Evolutionary conservation across 164 flowering plant genomes (phyloP), one percentile per base, ranked within the genome.

Genomic region (Brasenia schreberi): DNA sequence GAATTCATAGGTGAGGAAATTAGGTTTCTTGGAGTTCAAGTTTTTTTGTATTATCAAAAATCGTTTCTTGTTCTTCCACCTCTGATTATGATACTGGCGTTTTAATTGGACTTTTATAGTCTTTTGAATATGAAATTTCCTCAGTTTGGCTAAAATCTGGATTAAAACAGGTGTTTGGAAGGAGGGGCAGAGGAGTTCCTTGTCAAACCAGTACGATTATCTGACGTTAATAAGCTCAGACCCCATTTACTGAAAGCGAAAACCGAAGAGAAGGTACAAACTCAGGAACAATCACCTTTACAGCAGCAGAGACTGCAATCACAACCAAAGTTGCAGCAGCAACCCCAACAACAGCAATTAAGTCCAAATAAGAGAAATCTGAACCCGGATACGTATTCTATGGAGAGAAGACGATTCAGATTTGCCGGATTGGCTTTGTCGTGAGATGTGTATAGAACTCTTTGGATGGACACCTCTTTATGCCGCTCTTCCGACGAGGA

Each of bases 161-260:
- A 70, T 61, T 62, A 43, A 53, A 44, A 65, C 86, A 91, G 96
- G 86, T 92, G 97, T 74, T 82, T 92, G 66, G 95, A 88, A 73
- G 97, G 84, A 77, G 97, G 95, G 39, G 97, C 97, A 66, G 88
- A 90, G 63, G 97, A 90, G 64, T 90, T 90, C 68, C 77, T 90
- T 72, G 75, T 87, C 66, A 90, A 88, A 75, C 95, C 95, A 71
- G 88, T 90, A 63, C 72, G 72, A 44, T 63, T 81, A 67, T 70
- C 91, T 19, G 92, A 90, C 76, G 76, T 90, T 71, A 81, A 77
- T 27, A 85, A 73, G 71, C 89, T 91, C 52, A 82, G 63, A 70
- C 86, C 90, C 68, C 89, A 86, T 74, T 65, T 90, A 70, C 63
- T 82, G 77, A 90, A 82, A 73, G 73, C 83, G 19, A 84, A 79